Base-by-base conservation (phyloP, 1,284 basidiomycete species). In the Ustilago nuda region DNA sequence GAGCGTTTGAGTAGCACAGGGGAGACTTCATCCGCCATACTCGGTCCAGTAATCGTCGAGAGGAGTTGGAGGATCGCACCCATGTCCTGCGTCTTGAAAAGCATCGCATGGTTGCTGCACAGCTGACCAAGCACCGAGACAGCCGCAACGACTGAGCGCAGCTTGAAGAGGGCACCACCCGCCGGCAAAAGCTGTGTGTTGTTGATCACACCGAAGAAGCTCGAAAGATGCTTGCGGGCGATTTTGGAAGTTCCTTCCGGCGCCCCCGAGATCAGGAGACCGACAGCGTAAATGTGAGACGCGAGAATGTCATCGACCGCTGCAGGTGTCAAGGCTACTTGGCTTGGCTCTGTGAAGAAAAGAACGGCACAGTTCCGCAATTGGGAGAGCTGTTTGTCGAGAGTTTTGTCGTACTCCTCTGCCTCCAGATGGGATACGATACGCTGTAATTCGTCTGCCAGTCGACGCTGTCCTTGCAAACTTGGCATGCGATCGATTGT, bases 241-340 rank as follows among this genome's bases (percentile, higher is more conserved):
- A 70, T 35, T 23, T 64, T 69, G 9, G 78, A 72, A 0, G 78
- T 76, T n/a, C 71, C 73, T 15, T 72, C 61, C 0, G 78, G 78
- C 3, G 60, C 76, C 13, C 61, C 57, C 35, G 67, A 66, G n/a
- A 82, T 48, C 13, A 67, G 51, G 2, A 79, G 56, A 3, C 70
- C 68, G 5, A 75, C 19, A 4, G 67, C 70, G 23, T n/a, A 13
- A 8, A 80, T 60, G 5, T 77, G 48, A 0, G 74, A 56, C 0
- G 66, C 62, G 23, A 32, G 35, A 35, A 56, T 62, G 43, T 35
- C 39, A n/a, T 68, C 66, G 32, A 23, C 19, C 33, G 48, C 23
- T 15, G 43, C 52, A 13, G 61, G 56, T 36, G 5, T 43, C 54
- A 11, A 45, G 35, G n/a, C 33, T 54, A 15, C 15, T 33, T 27